Evolutionary conservation across 768 basidiomycete species (phyloP), one percentile per base, ranked within the genome.

Genomic region (Candolleomyces efflorescens): DNA sequence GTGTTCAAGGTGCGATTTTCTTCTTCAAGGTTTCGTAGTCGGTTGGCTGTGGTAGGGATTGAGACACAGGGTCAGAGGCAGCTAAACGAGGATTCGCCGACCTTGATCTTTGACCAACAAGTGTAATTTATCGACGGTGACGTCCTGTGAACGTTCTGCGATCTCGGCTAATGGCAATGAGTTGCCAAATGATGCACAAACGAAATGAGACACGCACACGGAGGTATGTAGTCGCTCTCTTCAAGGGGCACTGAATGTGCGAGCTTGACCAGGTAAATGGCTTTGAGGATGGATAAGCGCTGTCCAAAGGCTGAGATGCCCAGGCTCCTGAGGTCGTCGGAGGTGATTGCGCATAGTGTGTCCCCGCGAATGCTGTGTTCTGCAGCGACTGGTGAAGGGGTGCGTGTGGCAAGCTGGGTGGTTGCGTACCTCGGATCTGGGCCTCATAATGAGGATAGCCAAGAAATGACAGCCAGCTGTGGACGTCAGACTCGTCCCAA

Each of bases 301-400:
- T 98, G 95, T 20, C 97, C 97, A 61, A 98, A 83, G 37, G 90
- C 92, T n/a, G 82, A 68, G 44, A 99, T 82, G 7, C 97, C 97
- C 56, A 98, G 76, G 44, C 90, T 86, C 71, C 90, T 92, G 62
- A 99, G 82, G 1, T 83, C 73, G 22, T 94, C 90, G n/a, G 85
- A 80, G 68, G 94, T 90, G 49, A 98, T 80, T 64, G 90, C 76
- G 61, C 89, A 85, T 6, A 99, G 81, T 1, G 92, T 85, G 61
- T 98, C 94, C 55, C 97, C 97, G 17, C 89, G 88, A 62, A 99
- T 92, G 61, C 84, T 89, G 71, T 99, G 90, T 68, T 94, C 96
- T 73, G 39, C 9, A n/a, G 43, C 41, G 67, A 43, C 47, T 9
- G 41, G 49, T 55, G 50, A 48, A 27, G 26, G 13, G n/a, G n/a